Base-by-base conservation (phyloP, 2,329 filamentous ascomycete genomes). In the Escovopsis sp. region DNA sequence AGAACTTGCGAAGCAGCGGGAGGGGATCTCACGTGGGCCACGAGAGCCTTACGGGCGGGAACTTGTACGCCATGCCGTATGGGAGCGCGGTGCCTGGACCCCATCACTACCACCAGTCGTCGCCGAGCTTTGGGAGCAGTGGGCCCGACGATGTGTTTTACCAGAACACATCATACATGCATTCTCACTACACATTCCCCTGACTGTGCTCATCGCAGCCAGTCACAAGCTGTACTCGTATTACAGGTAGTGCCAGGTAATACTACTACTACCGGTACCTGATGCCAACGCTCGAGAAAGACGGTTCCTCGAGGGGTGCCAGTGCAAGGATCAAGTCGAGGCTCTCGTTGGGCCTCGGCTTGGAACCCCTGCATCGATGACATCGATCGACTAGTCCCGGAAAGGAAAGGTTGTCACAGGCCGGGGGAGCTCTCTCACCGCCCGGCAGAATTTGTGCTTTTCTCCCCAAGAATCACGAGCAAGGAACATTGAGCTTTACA, bases 1-100 rank as follows among this genome's bases (percentile, higher is more conserved):
- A 66, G 45, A 67, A 66, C 49, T 60, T 61, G 30, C 63, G 63
- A 8, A 65, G 64, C 45, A 66, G 64, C 49, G 58, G 60, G 8
- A 56, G 56, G 12, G 61, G 54, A 42, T 65, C 59, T 40, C 59
- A 59, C 41, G 45, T 53, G 30, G 57, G 52, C 37, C 64, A 62
- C 38, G 64, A 65, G 39, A 46, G 48, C 26, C 57, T 58, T 42
- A 45, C 51, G 19, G 50, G 51, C 32, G 53, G 49, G 12, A 48
- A 56, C 4, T 32, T 32, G 8, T 62, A 59, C 45, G 45, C 48
- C 12, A 45, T 48, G 18, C 48, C 55, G 4, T 55, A 55, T 38
- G 47, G 47, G 18, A 41, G 47, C 6, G 49, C 36, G 4, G 15
- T 51, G 11, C 45, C 28, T 3, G 28, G 8, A 9, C 28, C 8